Base-by-base conservation (phyloP, 2,329 filamentous ascomycete genomes). In the Sporothrix sp. region DNA sequence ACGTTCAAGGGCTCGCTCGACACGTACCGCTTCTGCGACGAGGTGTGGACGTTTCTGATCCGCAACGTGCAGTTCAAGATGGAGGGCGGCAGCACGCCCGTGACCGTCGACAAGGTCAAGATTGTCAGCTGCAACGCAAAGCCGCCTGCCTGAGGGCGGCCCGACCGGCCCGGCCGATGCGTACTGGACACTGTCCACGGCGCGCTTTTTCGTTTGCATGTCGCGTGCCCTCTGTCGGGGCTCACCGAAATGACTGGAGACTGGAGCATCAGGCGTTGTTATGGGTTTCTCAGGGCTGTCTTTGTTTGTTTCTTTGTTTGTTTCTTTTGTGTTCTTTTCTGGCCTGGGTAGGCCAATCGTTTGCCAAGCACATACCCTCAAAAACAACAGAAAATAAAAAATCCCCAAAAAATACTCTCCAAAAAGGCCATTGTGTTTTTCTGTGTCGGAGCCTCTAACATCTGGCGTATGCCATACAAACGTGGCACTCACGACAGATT, bases 11-110 rank as follows among this genome's bases (percentile, higher is more conserved):
- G 93, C 43, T 93, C 94, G 64, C 82, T 98, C 56, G 90, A 97
- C 66, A 97, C 93, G 14, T 98, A 98, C 73, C 85, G 93, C 60
- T 98, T 98, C 77, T 98, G 93, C 73, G 93, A 98, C 70, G 93
- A 98, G 71, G 93, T 98, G 53, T 98, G 93, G 93, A 98, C 93
- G 1, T 98, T 98, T 68, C 79, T 98, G 52, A 95, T 98, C 70
- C 96, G 96, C 70, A 93, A 97, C 59, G 90, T 97, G 51, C 89
- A 84, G n/a, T 97, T 98, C 73, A 98, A 98, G 72, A 84, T 97
- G 72, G 91, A 97, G 60, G 87, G 85, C 48, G 76, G 76, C 58
- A 80, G 78, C 51, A 78, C 82, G 54, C 78, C 79, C 1, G 81
- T 97, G 13, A 72, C 78, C 33, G 89, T 90, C 18, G 91, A 59